Evolutionary conservation across 1,284 basidiomycete genomes (phyloP).

Genomic region (Anthracocystis walkeri): DNA sequence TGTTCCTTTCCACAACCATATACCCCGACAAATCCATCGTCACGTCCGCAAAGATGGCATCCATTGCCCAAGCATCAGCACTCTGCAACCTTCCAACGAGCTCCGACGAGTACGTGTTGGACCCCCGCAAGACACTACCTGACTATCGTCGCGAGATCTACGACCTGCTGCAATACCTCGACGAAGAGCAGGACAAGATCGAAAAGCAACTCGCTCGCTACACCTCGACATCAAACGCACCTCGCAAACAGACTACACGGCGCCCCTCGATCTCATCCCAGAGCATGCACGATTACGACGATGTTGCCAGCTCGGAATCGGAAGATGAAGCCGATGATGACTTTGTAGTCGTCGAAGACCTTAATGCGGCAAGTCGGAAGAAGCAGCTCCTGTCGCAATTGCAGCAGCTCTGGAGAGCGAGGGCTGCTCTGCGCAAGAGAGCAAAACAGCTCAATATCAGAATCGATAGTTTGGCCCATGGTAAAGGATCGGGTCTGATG

Average conservation of each 20-base stretch:
- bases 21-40: constrained; percentile 5
- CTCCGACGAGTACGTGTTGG: constrained; percentile 28
- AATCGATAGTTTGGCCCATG: constrained; percentile 39
- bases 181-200: constrained; percentile 51
- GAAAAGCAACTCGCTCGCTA: constrained; percentile 39
- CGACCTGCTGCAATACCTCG: constrained; percentile 45
- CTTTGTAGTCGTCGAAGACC: constrained; percentile 45
- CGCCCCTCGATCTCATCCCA: constrained; percentile 10
- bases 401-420: constrained; percentile 45
- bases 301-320: constrained; percentile 16
- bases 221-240: not conserved
- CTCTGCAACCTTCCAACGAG: constrained; percentile 3
- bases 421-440: constrained; percentile 29
- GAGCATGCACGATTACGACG: constrained; percentile 16
- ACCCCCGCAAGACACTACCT: constrained; percentile 41
- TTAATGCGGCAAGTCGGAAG: constrained; percentile 32
- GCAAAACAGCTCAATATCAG: constrained; percentile 44
- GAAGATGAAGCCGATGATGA: constrained; percentile 39
- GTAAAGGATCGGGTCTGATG: constrained; percentile 38
- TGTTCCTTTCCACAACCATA: not conserved
- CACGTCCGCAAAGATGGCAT: constrained; percentile 12
- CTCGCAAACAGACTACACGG: constrained; percentile 4
- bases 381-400: constrained; percentile 41
- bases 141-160: constrained; percentile 54
- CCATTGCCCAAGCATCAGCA: constrained; percentile 9